A percentile compares a stretch with the other conserved stretches of the same genome.
Evolutionary conservation across 441 rosid species (phyloP).

Genomic region (Aquilaria agallochum): DNA sequence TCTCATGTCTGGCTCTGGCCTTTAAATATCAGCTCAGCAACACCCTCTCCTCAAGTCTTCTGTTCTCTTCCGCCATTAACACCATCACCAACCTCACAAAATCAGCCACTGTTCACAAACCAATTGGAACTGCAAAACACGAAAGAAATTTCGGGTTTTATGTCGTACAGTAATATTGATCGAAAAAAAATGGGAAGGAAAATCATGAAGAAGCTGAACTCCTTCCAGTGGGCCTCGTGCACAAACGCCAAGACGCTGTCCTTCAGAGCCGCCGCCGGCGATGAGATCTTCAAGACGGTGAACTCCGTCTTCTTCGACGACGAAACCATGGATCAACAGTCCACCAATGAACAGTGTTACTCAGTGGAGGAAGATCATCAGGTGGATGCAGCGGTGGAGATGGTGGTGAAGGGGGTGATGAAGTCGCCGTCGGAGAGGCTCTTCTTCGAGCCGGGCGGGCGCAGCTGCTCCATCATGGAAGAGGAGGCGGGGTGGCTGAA

Average conservation of each 20-base stretch:
- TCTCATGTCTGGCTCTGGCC: background rate
- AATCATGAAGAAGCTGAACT: slow-evolving; percentile 27
- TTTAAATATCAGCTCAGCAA: slow-evolving; percentile 24
- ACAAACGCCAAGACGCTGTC: slow-evolving; percentile 54
- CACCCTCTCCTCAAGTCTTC: slow-evolving; percentile 11
- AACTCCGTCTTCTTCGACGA: slow-evolving; percentile 55
- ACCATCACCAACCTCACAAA: slow-evolving; percentile 8
- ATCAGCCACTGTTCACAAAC: background rate
- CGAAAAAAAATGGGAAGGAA: slow-evolving; percentile 22
- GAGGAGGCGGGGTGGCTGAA: slow-evolving; percentile 23
- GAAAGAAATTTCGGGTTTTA: slow-evolving; percentile 5
- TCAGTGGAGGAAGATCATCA: slow-evolving; percentile 31
- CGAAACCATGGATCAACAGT: slow-evolving; percentile 62
- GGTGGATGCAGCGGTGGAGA: slow-evolving; percentile 34
- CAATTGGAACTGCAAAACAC: background rate
- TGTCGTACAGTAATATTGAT: too few species aligned
- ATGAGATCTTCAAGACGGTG: slow-evolving; percentile 43
- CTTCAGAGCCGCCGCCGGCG: slow-evolving; percentile 27
- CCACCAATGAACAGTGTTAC: slow-evolving; percentile 44
- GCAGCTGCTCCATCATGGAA: slow-evolving; percentile 51
- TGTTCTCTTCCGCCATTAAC: slow-evolving; percentile 11
- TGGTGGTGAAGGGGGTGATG: slow-evolving; percentile 32
- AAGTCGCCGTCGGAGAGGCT: slow-evolving; percentile 28
- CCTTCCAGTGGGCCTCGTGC: slow-evolving; percentile 62
- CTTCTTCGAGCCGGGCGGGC: slow-evolving; percentile 40